These are phyloP conservation scores for Globomyces sp. DNA, from an alignment of 371 early-diverging fungal species.

Conservation along the genomic window DNA sequence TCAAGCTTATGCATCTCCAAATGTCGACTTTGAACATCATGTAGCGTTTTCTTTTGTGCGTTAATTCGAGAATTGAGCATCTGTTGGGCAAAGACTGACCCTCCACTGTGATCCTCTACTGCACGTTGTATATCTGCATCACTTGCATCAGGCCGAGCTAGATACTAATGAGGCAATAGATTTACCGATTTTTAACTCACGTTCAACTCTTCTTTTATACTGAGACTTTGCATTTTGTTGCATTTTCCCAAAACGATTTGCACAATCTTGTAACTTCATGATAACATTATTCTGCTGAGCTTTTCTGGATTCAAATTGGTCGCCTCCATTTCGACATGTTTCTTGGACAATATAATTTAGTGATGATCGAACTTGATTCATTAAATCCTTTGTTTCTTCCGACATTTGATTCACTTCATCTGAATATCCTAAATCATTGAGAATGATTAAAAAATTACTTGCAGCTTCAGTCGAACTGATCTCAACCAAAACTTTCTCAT, in stretches of 20 bases:
- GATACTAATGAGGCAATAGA: not conserved
- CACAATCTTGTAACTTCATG: constrained; percentile 36
- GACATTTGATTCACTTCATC: constrained; percentile 30
- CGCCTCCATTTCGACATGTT: constrained; percentile 23
- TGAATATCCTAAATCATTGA: constrained; percentile 12
- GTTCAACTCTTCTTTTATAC: constrained; percentile 39
- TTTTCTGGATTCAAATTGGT: constrained; percentile 29
- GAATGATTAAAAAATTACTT: constrained; percentile 1
- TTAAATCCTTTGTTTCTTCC: constrained; percentile 26
- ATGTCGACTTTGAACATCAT: constrained; percentile 61
- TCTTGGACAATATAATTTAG: constrained; percentile 23
- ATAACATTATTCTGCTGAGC: constrained; percentile 34
- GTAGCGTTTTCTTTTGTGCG: constrained; percentile 50
- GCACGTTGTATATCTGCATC: constrained; percentile 54
- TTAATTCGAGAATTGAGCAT: constrained; percentile 42
- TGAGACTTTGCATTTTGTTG: constrained; percentile 35
- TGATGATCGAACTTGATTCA: constrained; percentile 29
- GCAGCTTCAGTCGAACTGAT: constrained; percentile 9
- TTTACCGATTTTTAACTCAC: constrained; percentile 39
- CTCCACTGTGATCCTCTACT: constrained; percentile 44
- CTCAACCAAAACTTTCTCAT: constrained; percentile 24
- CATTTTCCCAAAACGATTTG: constrained; percentile 33
- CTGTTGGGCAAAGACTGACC: constrained; percentile 55
- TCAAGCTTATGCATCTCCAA: constrained; percentile 60
- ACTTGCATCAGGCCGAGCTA: constrained; percentile 59